Evolutionary conservation across 23 red algal species (phyloP).

Genomic region (Agarophyton chilense): DNA sequence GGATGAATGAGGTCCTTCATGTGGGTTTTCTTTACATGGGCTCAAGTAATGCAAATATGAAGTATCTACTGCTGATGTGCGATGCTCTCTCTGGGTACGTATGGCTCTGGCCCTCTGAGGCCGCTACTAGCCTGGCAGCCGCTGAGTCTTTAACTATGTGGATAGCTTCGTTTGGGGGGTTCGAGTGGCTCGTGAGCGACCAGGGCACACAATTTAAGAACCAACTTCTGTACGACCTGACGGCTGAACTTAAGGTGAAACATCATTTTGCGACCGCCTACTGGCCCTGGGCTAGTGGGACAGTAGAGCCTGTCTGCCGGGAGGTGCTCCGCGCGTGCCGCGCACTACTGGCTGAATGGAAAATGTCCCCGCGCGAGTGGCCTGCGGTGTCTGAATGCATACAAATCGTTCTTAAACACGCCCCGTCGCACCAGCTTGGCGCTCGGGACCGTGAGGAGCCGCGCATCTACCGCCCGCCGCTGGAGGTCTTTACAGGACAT

Average conservation of each 20-base stretch:
- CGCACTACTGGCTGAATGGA: background rate
- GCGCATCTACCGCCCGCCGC: too few relatives aligned
- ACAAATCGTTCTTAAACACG: too few relatives aligned
- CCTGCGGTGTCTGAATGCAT: background rate
- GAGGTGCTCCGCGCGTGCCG: background rate
- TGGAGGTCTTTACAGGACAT: too few relatives aligned
- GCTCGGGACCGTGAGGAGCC: too few relatives aligned
- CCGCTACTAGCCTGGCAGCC: background rate
- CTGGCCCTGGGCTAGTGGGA: background rate
- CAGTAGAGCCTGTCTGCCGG: background rate
- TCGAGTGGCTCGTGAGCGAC: background rate
- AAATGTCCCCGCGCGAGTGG: background rate
- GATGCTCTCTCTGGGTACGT: slow-evolving; percentile 14
- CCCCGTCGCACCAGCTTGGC: too few relatives aligned
- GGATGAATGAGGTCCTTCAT: slow-evolving; percentile 25
- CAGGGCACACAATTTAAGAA: background rate
- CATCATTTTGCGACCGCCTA: slow-evolving; percentile 1
- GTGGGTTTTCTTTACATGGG: slow-evolving; percentile 38
- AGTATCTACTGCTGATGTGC: slow-evolving; percentile 6
- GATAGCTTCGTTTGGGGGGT: slow-evolving; percentile 6
- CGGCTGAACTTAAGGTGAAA: background rate
- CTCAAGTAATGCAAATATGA: background rate
- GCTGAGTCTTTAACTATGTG: background rate
- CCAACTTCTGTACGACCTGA: background rate
- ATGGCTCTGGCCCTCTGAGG: slow-evolving; percentile 31